Conservation (phyloP, 169 alveolate species). For the Cyclospora cayetanensis region DNA sequence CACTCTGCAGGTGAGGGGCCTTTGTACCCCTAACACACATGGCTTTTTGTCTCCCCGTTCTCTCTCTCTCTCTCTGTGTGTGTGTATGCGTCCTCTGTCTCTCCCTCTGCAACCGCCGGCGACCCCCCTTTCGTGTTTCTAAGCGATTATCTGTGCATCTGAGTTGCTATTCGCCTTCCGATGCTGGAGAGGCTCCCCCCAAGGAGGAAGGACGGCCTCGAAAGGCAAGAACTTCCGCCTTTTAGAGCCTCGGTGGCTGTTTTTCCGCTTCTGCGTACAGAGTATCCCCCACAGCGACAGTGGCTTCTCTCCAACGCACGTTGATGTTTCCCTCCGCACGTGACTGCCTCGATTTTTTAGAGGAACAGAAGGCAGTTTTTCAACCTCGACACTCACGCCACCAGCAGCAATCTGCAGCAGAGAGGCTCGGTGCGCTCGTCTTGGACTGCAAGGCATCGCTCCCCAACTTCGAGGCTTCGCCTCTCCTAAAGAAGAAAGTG, state of each 20-base stretch:
- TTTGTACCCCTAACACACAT: neutral
- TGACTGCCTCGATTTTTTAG: neutral
- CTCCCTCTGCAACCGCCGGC: neutral
- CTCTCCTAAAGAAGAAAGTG: constrained; percentile 46
- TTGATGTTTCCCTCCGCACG: neutral
- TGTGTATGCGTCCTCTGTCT: neutral
- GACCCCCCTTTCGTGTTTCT: neutral
- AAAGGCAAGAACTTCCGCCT: neutral
- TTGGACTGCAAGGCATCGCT: constrained; percentile 43
- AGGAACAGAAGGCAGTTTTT: constrained; percentile 19
- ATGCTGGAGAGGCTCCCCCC: neutral
- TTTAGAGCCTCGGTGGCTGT: neutral
- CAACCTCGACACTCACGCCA: neutral
- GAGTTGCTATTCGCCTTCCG: no score
- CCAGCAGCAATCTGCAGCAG: neutral
- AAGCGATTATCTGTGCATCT: no score
- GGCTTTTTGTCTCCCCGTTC: neutral
- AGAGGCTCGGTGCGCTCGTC: neutral
- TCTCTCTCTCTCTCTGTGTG: neutral
- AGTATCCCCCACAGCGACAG: neutral
- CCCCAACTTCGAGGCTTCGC: constrained; percentile 16
- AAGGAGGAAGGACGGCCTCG: neutral
- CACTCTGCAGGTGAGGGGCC: constrained; percentile 32
- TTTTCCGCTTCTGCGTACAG: neutral
- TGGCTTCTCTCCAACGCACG: neutral